Percentiles rank a stretch among this genome's conserved stretches.
These are phyloP conservation scores for Saccharomycopsis crataegensis DNA, from an alignment of 1,139 yeast genomes.

Conservation along the genomic window DNA sequence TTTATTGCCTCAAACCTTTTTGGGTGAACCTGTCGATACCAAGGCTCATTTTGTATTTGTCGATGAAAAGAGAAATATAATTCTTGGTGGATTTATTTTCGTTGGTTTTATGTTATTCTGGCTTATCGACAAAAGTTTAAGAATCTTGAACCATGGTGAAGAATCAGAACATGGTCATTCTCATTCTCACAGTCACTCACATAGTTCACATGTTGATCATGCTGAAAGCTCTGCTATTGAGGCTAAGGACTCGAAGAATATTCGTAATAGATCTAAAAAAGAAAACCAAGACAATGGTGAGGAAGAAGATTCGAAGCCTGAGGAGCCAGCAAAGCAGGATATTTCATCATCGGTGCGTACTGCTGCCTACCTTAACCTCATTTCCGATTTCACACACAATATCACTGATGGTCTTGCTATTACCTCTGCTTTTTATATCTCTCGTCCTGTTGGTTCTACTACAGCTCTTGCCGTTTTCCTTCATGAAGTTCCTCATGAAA, in stretches of 20 bases:
- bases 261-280: not conserved
- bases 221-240: constrained; percentile 24
- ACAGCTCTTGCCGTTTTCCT: constrained; percentile 59
- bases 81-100: constrained; percentile 46
- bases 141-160: constrained; percentile 37
- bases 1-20: constrained; percentile 54
- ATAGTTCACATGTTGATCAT: constrained; percentile 21
- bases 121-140: constrained; percentile 46
- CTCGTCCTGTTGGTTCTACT: constrained; percentile 50
- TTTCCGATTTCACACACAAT: constrained; percentile 63
- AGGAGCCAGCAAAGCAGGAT: not conserved
- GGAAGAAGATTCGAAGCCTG: not conserved
- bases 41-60: constrained; percentile 37
- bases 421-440: constrained; percentile 55
- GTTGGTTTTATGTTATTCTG: constrained; percentile 51
- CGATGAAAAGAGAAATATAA: constrained; percentile 40
- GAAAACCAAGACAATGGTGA: not conserved
- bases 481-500: constrained; percentile 71
- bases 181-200: constrained; percentile 37
- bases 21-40: constrained; percentile 39
- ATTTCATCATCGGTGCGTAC: constrained; percentile 30
- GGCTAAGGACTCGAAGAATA: not conserved
- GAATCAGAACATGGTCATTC: constrained; percentile 28
- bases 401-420: constrained; percentile 66
- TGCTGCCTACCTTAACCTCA: constrained; percentile 54